phyloP scores from a whole-genome alignment of 73 alveolate species.

The Vitrella brassicaformis region DNA sequence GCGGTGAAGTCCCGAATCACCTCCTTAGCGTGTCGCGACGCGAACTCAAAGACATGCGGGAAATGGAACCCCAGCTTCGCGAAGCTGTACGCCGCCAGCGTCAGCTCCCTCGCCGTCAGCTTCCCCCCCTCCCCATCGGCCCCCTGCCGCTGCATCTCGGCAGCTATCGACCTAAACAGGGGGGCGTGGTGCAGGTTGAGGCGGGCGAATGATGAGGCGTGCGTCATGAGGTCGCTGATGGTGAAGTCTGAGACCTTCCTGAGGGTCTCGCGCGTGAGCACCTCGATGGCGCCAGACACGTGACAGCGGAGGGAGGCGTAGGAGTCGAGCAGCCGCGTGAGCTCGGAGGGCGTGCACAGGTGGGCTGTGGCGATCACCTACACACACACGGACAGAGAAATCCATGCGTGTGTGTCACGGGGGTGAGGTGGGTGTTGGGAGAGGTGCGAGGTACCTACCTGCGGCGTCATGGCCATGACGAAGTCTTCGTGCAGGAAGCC shows the following conservation, averaged over 20 bases:
- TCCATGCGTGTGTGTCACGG: too few species aligned
- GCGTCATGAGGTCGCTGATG: background rate
- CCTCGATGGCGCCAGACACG: background rate
- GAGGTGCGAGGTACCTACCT: too few species aligned
- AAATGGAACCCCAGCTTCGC: background rate
- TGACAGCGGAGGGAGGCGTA: background rate
- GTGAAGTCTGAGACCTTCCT: background rate
- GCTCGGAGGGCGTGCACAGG: background rate
- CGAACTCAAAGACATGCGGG: background rate
- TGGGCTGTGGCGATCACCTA: background rate
- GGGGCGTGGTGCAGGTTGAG: background rate
- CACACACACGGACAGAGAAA: too few species aligned
- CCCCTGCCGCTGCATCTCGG: background rate
- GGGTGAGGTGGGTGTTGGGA: background rate
- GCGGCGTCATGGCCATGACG: too few species aligned
- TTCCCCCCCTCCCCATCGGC: background rate
- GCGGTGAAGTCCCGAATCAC: background rate
- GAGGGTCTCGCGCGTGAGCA: background rate
- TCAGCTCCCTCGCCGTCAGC: background rate
- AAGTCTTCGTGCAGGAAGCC: background rate
- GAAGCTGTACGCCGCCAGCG: background rate
- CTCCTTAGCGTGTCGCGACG: background rate
- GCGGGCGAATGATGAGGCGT: background rate
- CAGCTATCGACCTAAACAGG: background rate
- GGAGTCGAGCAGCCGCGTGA: background rate